A percentile compares a stretch with the other conserved stretches of the same genome.
These are phyloP conservation scores for Clarireedia homoeocarpa DNA, from an alignment of 2,329 filamentous ascomycete genomes.

Conservation along the genomic window DNA sequence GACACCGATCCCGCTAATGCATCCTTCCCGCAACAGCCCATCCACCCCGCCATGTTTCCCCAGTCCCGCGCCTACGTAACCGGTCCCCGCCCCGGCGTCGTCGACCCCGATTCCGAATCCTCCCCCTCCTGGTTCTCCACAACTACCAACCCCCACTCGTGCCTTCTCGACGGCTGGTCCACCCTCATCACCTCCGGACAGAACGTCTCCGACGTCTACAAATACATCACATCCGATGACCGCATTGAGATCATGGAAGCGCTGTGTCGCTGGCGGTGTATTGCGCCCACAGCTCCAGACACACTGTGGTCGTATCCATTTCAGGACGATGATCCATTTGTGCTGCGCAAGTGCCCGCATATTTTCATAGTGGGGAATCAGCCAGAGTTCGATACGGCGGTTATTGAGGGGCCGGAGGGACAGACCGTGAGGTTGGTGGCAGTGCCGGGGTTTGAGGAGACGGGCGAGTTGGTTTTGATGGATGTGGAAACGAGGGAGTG, in stretches of 20 bases:
- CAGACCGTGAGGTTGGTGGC: slow-evolving; percentile 72
- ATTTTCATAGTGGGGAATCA: slow-evolving; percentile 87
- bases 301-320: slow-evolving; percentile 96
- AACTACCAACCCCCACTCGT: slow-evolving; percentile 91
- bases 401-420: slow-evolving; percentile 58
- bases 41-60: slow-evolving; percentile 89
- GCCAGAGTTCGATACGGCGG: slow-evolving; percentile 63
- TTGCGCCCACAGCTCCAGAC: slow-evolving; percentile 89
- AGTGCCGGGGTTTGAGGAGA: slow-evolving; percentile 73
- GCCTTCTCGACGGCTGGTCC: slow-evolving; percentile 82
- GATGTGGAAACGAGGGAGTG: slow-evolving; percentile 75
- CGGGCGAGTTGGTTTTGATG: slow-evolving; percentile 72
- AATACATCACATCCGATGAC: slow-evolving; percentile 75
- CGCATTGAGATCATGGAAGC: slow-evolving; percentile 86
- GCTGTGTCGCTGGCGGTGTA: slow-evolving; percentile 86
- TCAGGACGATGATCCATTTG: slow-evolving; percentile 86
- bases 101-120: slow-evolving; percentile 19
- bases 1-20: slow-evolving; percentile 80
- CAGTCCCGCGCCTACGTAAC: slow-evolving; percentile 55
- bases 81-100: slow-evolving; percentile 35
- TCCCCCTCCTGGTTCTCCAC: slow-evolving; percentile 70
- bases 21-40: slow-evolving; percentile 83
- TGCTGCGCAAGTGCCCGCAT: slow-evolving; percentile 78
- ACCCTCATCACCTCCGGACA: slow-evolving; percentile 83
- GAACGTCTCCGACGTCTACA: slow-evolving; percentile 87